These are phyloP conservation scores for Osmanthus fragrans DNA, from an alignment of 257 asterid species.

Conservation along the genomic window DNA sequence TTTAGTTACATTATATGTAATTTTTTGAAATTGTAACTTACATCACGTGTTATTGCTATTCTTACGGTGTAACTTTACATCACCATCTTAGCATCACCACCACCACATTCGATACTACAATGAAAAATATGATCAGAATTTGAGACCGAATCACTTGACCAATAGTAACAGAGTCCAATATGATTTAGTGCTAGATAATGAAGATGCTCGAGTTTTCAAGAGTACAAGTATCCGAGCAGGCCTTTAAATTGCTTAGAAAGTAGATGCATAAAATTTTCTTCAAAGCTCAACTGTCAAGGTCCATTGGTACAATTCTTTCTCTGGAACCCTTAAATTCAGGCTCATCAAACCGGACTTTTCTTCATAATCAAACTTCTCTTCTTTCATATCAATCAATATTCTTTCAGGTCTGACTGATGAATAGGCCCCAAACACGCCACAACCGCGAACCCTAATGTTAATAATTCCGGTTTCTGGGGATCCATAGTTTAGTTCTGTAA, in stretches of 20 bases:
- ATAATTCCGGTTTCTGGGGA: conserved; percentile 34
- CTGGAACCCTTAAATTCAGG: conserved; percentile 41
- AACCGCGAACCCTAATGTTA: conserved; percentile 47
- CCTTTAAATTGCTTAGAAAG: background rate
- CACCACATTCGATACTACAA: background rate
- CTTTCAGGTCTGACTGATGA: conserved; percentile 57
- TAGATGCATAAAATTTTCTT: conserved; percentile 7
- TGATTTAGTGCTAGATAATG: too few species aligned
- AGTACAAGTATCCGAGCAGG: background rate
- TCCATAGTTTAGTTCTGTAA: conserved; percentile 53
- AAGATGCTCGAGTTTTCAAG: background rate
- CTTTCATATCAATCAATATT: conserved; percentile 35
- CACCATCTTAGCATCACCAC: too few species aligned
- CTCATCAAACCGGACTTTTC: conserved; percentile 48
- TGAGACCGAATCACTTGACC: too few species aligned
- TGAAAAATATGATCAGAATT: too few species aligned
- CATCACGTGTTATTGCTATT: too few species aligned
- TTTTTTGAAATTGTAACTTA: too few species aligned
- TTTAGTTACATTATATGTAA: too few species aligned
- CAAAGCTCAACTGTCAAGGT: conserved; percentile 44
- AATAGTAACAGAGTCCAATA: too few species aligned
- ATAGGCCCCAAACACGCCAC: conserved; percentile 73
- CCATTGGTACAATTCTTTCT: conserved; percentile 56
- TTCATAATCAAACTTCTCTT: conserved; percentile 44
- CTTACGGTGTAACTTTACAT: too few species aligned